These are phyloP conservation scores for Alternaria atra DNA, from an alignment of 2,329 filamentous ascomycete genomes.

Conservation along the genomic window DNA sequence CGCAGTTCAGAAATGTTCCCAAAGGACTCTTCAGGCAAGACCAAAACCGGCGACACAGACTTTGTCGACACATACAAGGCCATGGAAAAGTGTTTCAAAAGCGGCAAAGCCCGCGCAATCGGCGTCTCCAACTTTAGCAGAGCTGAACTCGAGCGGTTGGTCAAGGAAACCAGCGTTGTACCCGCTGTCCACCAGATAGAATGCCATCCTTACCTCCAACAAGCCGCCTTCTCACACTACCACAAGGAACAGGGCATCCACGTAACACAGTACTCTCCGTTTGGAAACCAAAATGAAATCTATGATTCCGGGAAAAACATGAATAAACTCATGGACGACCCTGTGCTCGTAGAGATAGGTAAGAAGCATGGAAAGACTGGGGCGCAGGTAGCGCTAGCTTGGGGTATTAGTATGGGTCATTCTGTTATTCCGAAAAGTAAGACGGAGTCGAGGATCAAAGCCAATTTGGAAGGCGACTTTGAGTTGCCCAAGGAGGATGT, in stretches of 20 bases:
- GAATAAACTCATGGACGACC: slow-evolving; percentile 55
- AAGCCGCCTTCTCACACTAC: slow-evolving; percentile 35
- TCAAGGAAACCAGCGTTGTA: slow-evolving; percentile 51
- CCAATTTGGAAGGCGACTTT: slow-evolving; percentile 68
- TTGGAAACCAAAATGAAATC: slow-evolving; percentile 47
- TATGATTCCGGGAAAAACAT: slow-evolving; percentile 43
- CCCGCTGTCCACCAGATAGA: slow-evolving; percentile 47
- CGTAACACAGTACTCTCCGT: slow-evolving; percentile 46
- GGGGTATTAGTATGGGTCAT: slow-evolving; percentile 74
- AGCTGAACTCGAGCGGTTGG: slow-evolving; percentile 60
- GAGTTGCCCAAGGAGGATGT: slow-evolving; percentile 75
- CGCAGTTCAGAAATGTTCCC: slow-evolving; percentile 70
- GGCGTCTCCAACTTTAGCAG: slow-evolving; percentile 48
- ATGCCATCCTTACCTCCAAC: slow-evolving; percentile 44
- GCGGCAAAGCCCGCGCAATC: slow-evolving; percentile 43
- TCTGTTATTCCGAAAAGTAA: slow-evolving; percentile 49
- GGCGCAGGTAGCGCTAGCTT: slow-evolving; percentile 85
- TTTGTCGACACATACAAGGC: slow-evolving; percentile 49
- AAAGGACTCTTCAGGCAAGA: slow-evolving; percentile 55
- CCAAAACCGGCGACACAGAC: slow-evolving; percentile 33
- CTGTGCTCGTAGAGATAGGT: slow-evolving; percentile 73
- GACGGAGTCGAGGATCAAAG: slow-evolving; percentile 41
- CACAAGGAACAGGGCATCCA: slow-evolving; percentile 44
- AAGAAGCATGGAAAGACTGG: slow-evolving; percentile 72
- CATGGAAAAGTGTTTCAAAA: slow-evolving; percentile 52